Percentiles rank a stretch among this genome's conserved stretches.
phyloP scores from a whole-genome alignment of 2,329 filamentous ascomycete species.

The Cladosporium halotolerans region DNA sequence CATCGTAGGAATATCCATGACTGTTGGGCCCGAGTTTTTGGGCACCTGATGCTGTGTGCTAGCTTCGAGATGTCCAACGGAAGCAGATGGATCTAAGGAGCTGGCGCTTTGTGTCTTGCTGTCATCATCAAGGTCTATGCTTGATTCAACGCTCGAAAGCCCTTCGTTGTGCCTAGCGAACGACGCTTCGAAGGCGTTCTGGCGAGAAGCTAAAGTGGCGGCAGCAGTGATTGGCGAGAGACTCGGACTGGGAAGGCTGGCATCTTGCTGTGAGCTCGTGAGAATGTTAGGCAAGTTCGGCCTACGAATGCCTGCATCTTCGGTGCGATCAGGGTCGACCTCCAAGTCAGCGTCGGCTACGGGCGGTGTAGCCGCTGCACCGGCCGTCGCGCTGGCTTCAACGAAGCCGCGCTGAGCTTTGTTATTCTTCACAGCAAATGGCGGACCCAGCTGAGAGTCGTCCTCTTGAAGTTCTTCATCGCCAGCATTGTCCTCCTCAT shows the following conservation, averaged over 20 bases:
- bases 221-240: slow-evolving; percentile 83
- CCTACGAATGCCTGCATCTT: slow-evolving; percentile 15
- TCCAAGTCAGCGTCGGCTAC: slow-evolving; percentile 67
- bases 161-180: slow-evolving; percentile 29
- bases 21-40: slow-evolving; percentile 22
- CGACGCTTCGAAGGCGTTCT: slow-evolving; percentile 28
- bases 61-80: too few relatives aligned
- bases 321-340: slow-evolving; percentile 34
- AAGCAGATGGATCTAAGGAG: slow-evolving; percentile 1
- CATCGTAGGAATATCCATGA: slow-evolving; percentile 79
- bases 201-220: slow-evolving; percentile 47
- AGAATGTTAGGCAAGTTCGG: slow-evolving; percentile 50
- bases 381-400: slow-evolving; percentile 13
- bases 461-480: slow-evolving; percentile 26
- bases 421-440: slow-evolving; percentile 20
- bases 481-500: slow-evolving; percentile 20
- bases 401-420: slow-evolving; percentile 16
- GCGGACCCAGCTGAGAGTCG: slow-evolving; percentile 23
- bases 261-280: slow-evolving; percentile 71
- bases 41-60: slow-evolving; percentile 11
- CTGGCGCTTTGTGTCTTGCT: slow-evolving; percentile 21
- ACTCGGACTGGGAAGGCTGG: slow-evolving; percentile 88
- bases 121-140: slow-evolving; percentile 29
- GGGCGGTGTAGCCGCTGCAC: slow-evolving; percentile 60
- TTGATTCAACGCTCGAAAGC: slow-evolving; percentile 27